Conservation (phyloP, 139 green algal species). For the Edaphochlamys debaryana region DNA sequence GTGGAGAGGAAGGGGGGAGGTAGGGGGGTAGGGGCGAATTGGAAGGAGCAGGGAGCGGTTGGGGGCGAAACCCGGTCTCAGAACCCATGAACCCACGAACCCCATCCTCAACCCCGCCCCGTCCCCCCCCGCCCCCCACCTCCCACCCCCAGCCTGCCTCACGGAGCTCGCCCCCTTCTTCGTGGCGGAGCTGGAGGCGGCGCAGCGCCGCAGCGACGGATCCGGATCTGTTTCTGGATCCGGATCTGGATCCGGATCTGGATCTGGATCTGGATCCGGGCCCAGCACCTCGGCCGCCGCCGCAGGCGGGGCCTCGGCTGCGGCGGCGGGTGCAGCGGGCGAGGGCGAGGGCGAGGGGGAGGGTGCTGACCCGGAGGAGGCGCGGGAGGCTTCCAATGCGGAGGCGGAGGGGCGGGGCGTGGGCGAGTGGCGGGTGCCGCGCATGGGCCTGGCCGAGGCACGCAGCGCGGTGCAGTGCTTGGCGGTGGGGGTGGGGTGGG, state of each 20-base stretch:
- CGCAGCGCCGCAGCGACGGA: neutral
- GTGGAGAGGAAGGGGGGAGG: too few relatives aligned
- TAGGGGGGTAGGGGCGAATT: too few relatives aligned
- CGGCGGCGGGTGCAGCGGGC: neutral
- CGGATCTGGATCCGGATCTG: too few relatives aligned
- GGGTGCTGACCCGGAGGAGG: neutral
- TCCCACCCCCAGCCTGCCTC: neutral
- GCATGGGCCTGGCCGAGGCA: neutral
- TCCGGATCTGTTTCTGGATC: too few relatives aligned
- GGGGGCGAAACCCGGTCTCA: too few relatives aligned
- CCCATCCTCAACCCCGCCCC: neutral
- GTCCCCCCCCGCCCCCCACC: neutral
- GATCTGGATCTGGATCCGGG: too few relatives aligned
- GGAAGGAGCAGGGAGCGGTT: too few relatives aligned
- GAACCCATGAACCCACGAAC: too few relatives aligned
- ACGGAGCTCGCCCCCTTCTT: conserved; percentile 26
- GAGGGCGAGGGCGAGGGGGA: too few relatives aligned
- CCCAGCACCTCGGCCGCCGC: too few relatives aligned
- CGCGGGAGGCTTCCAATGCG: neutral
- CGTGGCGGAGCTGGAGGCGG: neutral
- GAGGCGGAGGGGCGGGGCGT: conserved; percentile 28
- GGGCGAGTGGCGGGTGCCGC: conserved; percentile 24
- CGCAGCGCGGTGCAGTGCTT: neutral
- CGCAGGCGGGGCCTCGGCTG: neutral
- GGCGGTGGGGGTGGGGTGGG: too few relatives aligned